These are phyloP conservation scores for Hortaea werneckii DNA, from an alignment of 2,329 filamentous ascomycete species.

Conservation along the genomic window DNA sequence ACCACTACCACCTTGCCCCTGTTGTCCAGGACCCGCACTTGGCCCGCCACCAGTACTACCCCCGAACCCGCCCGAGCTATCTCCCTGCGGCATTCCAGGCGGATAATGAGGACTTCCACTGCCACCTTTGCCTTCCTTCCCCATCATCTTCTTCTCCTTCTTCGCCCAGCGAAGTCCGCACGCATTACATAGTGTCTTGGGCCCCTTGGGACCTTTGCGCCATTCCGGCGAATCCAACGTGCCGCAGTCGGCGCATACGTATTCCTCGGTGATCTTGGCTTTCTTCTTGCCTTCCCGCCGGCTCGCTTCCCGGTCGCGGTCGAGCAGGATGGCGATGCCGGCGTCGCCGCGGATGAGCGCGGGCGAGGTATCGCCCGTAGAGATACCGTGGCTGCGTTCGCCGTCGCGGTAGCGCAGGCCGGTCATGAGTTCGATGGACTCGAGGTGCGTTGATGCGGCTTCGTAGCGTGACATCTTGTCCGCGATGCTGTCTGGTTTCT, in stretches of 20 bases:
- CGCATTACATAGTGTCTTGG: conserved; percentile 91
- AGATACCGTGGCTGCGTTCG: conserved; percentile 78
- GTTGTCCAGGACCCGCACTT: background rate
- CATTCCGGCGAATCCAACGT: conserved; percentile 91
- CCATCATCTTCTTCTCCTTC: conserved; percentile 29
- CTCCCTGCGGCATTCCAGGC: background rate
- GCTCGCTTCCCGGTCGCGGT: conserved; percentile 65
- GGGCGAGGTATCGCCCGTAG: conserved; percentile 72
- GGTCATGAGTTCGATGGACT: conserved; percentile 88
- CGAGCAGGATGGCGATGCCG: conserved; percentile 72
- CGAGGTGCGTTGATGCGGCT: conserved; percentile 58
- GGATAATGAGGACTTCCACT: background rate
- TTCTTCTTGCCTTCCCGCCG: conserved; percentile 72
- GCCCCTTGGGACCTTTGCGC: conserved; percentile 85
- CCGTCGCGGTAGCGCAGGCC: conserved; percentile 80
- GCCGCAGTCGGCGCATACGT: conserved; percentile 92
- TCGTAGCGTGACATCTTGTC: conserved; percentile 82
- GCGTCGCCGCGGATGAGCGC: conserved; percentile 75
- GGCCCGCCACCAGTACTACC: too few relatives aligned
- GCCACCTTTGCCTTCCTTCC: conserved; percentile 12
- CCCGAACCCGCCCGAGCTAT: background rate
- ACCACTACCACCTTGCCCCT: background rate
- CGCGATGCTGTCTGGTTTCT: conserved; percentile 62
- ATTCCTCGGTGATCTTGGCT: conserved; percentile 70
- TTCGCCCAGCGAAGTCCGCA: conserved; percentile 51